Base-by-base conservation (phyloP, 352 stramenopile genomes). In the Pythium phragmiticola region DNA sequence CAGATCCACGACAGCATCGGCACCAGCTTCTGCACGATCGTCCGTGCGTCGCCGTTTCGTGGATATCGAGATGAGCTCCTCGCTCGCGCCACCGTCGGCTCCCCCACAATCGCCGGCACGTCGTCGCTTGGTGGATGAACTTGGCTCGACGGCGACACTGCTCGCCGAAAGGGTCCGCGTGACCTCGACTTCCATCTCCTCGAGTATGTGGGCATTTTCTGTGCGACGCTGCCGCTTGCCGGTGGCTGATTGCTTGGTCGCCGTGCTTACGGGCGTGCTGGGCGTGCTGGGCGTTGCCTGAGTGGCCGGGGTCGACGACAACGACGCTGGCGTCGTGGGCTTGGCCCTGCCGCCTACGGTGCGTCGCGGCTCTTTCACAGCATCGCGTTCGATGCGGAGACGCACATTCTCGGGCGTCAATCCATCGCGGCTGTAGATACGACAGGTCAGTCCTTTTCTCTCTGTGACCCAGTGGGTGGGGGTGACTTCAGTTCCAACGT, bases 391-490 rank as follows among this genome's bases (percentile, higher is more conserved):
- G 3, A 17, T 43, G 17, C 65, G 57, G 6, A 63, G 46, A 7
- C 21, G 57, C 2, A 56, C 50, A 26, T 71, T 71, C 47, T 63
- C 65, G 3, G 58, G 51, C 37, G 65, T 71, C 23, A 71, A 39
- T 5, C 57, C 65, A 46, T 34, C 43, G 1, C 56, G 55, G 23
- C 65, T 71, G 53, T 3, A 30, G 4, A 30, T 5, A 30, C 4
- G 4, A 30, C 26, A 1, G 26, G 4, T 30, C 4, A 26, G 21
- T 49, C 17, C 42, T 14, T 17, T 7, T 42, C 37, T 42, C 37
- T 17, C 37, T 13, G 9, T 12, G 37, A 42, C 7, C 14, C 37
- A 42, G 37, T 42, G 2, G 26, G 26, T 30, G 26, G 26, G 11
- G 34, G 34, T 19, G 39, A 46, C 13, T 46, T 21, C 9, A 50